Evolutionary conservation across 345 rosid species (phyloP), one percentile per base, ranked within the genome.

Genomic region (Populus euphratica): DNA sequence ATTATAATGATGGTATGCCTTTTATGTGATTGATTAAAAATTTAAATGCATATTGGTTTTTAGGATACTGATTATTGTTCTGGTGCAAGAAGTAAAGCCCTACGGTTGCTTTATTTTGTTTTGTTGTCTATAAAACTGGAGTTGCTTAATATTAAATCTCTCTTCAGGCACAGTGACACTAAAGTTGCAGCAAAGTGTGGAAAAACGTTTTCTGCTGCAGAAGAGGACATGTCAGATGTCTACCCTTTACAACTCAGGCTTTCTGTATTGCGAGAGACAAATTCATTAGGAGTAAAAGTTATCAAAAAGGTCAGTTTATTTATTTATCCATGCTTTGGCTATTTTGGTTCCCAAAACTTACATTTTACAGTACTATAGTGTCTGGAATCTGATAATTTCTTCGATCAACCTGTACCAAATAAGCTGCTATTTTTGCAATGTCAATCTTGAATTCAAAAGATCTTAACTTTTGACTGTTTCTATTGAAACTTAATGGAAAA

Each of bases 211-310:
- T 86, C 89, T 9, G 90, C 92, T 79, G 91, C 95, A 44, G 97
- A 91, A 85, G 96, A 91, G 87, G 97, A 94, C 83, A 88, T 91
- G 88, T 89, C 91, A 17, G 98, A 94, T 87, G 99, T 94, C 70
- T 96, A 94, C 86, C 97, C 98, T 36, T 87, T 96, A 69, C 92
- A 91, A 75, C 91, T 96, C 68, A 93, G 97, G 85, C 91, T 96
- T 77, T 87, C 95, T 81, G 77, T 91, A 78, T 77, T 83, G 79
- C 85, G 81, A 73, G 98, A 96, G 84, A 81, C 85, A 13, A 91
- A 84, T 81, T 84, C 89, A 1, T 76, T 96, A 86, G 96, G 92
- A 74, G 93, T 96, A 59, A 96, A 88, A 86, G 90, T 96, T 77
- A 87, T 87, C 92, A 96, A 96, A 89, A 96, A 94, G 91, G 98